Base-by-base conservation (phyloP, 192 early-diverging fungal genomes). In the Haplosporangium gracile region DNA sequence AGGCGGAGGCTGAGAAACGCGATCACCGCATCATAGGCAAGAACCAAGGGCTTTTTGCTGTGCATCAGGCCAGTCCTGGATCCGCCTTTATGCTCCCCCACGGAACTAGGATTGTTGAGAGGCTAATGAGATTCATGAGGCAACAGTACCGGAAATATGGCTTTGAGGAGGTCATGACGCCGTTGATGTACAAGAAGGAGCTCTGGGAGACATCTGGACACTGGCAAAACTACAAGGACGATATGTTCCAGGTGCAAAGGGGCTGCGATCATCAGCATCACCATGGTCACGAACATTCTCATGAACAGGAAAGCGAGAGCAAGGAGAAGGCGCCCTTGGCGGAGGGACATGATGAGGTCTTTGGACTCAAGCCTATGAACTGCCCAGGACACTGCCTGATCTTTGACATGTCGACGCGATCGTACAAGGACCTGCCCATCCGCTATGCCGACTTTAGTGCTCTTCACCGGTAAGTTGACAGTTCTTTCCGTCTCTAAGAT, bases 341-440 rank as follows among this genome's bases (percentile, higher is more conserved):
- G n/a, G 86, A 80, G 39, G 76, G 77, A 5, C 69, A 82, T 20
- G 94, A 94, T 47, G 91, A 94, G 42, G 79, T 94, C 26, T 94
- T 94, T 90, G 96, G 96, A 11, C 90, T 99, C n/a, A 99, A 99
- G 82, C 98, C 98, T 16, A 99, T 99, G 98, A 99, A 99, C 84
- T 99, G 98, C 79, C 98, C 98, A 3, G 97, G 97, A 3, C 98
- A 99, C 85, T 99, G 98, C 83, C 78, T 98, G 79, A 93, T 98
- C 11, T 98, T 96, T 90, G 95, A 93, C 63, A 95, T 92, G 81
- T 91, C 92, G 24, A 92, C 91, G 55, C 92, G 95, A 29, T 98
- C 97, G 0, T 98, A 97, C 74, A 90, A 93, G 49, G 98, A 99
- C 80, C 88, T 99, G 69, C 98, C 98, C 26, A 89, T 98, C 34